phyloP scores from a whole-genome alignment of 169 alveolate genomes.

The Prorocentrum cordatum region DNA sequence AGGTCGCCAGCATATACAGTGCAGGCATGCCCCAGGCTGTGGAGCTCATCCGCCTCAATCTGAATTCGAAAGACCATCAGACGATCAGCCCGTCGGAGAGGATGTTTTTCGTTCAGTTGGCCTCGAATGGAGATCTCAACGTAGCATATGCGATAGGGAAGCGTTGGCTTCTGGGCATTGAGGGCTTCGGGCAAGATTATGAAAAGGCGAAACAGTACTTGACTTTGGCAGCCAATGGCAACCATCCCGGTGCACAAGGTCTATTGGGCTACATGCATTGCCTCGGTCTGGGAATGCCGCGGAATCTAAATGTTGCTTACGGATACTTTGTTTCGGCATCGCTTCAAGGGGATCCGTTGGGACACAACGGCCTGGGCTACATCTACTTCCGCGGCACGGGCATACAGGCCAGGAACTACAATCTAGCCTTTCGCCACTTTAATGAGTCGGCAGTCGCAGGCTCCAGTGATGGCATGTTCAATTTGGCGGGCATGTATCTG shows the following conservation, averaged over 20 bases:
- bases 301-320: conserved; percentile 1
- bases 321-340: background rate
- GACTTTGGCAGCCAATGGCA: conserved; percentile 1
- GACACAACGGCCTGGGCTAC: conserved; percentile 74
- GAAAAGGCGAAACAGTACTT: conserved; percentile 46
- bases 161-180: background rate
- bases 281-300: conserved; percentile 70
- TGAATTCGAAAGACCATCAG: background rate
- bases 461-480: conserved; percentile 73
- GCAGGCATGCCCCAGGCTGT: conserved; percentile 74
- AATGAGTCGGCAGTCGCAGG: conserved; percentile 58
- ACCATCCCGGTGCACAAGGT: conserved; percentile 2
- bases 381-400: conserved; percentile 71
- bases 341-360: conserved; percentile 38
- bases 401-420: background rate
- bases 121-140: background rate
- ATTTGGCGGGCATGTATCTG: conserved; percentile 72
- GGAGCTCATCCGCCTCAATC: conserved; percentile 70
- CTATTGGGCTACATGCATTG: conserved; percentile 70
- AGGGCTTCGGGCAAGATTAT: background rate
- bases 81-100: background rate
- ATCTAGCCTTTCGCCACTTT: conserved; percentile 72
- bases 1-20: conserved; percentile 58
- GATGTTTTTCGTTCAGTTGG: background rate
- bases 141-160: background rate